Evolutionary conservation across 108 stramenopile genomes (phyloP).

Genomic region (Nannochloropsis salina): DNA sequence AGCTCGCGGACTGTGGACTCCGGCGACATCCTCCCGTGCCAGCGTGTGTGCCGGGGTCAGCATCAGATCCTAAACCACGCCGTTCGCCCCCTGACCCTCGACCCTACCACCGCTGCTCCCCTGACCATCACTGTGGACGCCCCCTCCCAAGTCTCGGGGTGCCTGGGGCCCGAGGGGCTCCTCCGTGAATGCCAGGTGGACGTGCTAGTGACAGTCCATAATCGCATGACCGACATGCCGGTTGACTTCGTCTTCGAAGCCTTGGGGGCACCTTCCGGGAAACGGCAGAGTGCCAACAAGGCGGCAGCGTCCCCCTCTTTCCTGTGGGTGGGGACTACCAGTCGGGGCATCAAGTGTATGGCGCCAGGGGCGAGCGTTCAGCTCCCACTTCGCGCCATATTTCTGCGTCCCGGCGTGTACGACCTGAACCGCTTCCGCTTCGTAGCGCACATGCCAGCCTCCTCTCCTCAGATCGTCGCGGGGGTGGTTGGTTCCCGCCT

Average conservation of each 20-base stretch:
- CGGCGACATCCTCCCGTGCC: no score
- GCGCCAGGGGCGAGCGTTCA: conserved; percentile 7
- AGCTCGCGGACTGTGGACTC: neutral
- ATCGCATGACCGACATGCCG: conserved; percentile 7
- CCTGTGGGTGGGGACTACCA: neutral
- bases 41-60: neutral
- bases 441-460: conserved; percentile 22
- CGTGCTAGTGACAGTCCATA: neutral
- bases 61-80: conserved; percentile 16
- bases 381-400: neutral
- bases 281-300: neutral
- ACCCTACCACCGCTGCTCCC: neutral
- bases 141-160: neutral
- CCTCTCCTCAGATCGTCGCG: neutral
- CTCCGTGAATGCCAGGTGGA: neutral
- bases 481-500: neutral
- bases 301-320: conserved; percentile 12
- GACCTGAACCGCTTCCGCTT: conserved; percentile 46
- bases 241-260: conserved; percentile 12
- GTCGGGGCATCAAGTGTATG: neutral
- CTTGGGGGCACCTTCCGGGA: neutral
- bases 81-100: conserved; percentile 19
- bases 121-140: conserved; percentile 7
- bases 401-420: conserved; percentile 39
- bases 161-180: neutral